Conservation (phyloP, 306 rosid genomes). For the Vachellia collinsii region DNA sequence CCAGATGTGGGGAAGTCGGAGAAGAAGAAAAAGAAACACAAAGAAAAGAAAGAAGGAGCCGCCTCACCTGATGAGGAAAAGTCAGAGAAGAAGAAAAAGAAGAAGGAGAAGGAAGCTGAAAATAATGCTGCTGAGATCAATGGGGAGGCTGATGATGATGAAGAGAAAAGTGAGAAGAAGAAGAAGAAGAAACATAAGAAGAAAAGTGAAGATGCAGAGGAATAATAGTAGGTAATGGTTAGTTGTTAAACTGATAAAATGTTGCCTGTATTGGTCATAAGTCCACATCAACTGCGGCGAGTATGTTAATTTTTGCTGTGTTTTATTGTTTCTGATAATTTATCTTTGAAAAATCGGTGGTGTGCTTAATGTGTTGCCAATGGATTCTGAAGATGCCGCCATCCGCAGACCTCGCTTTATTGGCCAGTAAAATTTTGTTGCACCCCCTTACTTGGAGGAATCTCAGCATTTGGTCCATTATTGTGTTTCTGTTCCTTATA, state of each 20-base stretch:
- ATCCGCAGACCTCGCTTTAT: background rate
- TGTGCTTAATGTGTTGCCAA: constrained; percentile 13
- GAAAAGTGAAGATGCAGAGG: constrained; percentile 54
- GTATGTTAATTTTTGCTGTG: constrained; percentile 12
- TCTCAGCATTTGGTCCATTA: background rate
- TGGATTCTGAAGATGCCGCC: background rate
- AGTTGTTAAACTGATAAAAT: background rate
- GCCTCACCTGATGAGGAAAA: constrained; percentile 50
- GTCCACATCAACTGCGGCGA: background rate
- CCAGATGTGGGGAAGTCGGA: constrained; percentile 62
- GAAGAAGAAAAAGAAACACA: constrained; percentile 69
- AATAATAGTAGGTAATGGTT: constrained; percentile 43
- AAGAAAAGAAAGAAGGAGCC: constrained; percentile 48
- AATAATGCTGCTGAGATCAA: constrained; percentile 26
- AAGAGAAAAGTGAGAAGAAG: constrained; percentile 66
- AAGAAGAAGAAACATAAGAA: constrained; percentile 44
- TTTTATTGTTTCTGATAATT: background rate
- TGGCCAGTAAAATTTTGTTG: constrained; percentile 9
- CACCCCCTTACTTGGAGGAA: background rate
- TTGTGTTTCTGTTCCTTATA: background rate
- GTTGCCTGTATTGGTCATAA: background rate
- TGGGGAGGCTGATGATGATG: constrained; percentile 40
- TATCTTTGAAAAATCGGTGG: constrained; percentile 6
- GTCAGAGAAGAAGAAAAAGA: constrained; percentile 71
- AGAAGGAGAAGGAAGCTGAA: constrained; percentile 61